Evolutionary conservation across 148 eudicot species (phyloP), one percentile per base, ranked within the genome.

Genomic region (Rheum nobile): DNA sequence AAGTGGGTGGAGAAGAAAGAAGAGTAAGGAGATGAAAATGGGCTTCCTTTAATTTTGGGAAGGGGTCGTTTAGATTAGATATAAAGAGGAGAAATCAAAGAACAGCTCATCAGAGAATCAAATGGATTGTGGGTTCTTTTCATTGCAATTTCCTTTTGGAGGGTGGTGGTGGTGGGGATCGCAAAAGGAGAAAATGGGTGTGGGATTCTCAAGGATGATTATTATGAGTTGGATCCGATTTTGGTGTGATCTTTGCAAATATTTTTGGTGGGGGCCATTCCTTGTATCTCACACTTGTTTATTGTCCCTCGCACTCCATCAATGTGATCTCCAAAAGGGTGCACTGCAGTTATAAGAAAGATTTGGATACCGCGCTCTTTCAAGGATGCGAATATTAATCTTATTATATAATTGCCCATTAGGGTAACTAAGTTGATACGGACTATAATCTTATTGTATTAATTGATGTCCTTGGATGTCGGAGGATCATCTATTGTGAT

Each of bases 241-340:
- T 38, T 69, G n/a, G 72, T 69, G 26, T 69, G 61, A 76, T 72
- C 79, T 39, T 48, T 28, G 48, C 46, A 54, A 39, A 76, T 57
- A 38, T 52, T 67, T 14, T 71, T 59, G 73, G 26, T 34, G 19
- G 70, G 69, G 69, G n/a, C 39, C 69, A 8, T 32, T 63, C 6
- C 28, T 13, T 2, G 8, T 4, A 4, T 24, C 31, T 4, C 67
- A 50, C 69, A 63, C 69, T 63, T 63, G 41, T 14, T 63, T 63
- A 31, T 16, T 63, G 69, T 63, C 69, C 67, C 31, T 57, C 8
- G 29, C 31, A 9, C 57, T 52, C 6, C 57, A 54, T 57, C 31
- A 57, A 59, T 59, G 34, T 59, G 67, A 59, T 59, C 17, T 59
- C 34, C 31, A 4, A 59, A 59, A 59, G 13, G 32, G 32, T 12